Base-by-base conservation (phyloP, 2,329 filamentous ascomycete species). In the Blastomyces silverae region DNA sequence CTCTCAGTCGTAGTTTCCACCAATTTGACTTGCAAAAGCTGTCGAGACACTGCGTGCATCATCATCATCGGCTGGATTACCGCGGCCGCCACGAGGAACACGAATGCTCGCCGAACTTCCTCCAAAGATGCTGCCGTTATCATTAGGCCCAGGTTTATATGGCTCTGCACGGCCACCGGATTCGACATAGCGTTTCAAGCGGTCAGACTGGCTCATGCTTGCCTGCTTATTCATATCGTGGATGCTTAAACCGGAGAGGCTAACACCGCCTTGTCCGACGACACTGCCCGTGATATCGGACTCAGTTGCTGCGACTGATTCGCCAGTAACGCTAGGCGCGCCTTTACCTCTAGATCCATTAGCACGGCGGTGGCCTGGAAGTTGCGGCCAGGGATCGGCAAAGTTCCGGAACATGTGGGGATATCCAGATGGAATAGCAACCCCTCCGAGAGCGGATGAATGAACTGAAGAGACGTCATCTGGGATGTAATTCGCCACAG, bases 381-480 rank as follows among this genome's bases (percentile, higher is more conserved):
- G 83, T 15, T 89, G 85, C 39, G 94, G 94, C 94, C 94, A 99
- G 3, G 82, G 84, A 70, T 97, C 93, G 44, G 89, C 88, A 79
- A 99, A 97, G 75, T 89, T 90, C 64, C 91, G 92, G 78, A 99
- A 99, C 89, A 97, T 96, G 22, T 90, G 89, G 20, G 94, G 94
- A 75, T 93, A 97, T 31, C 91, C 90, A 59, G 88, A 87, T 63
- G 88, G 83, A 39, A 95, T 82, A n/a, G 88, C 89, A 46, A 90
- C 89, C 48, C 92, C 92, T 64, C 92, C 92, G 62, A 97, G 85
- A 0, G 92, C 88, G 56, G 92, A 96, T 59, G 92, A 92, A 77
- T 97, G 93, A 57, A 99, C 89, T 1, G 92, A 97, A 10, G 93
- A 97, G 52, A 96, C 92, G 76, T 99, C 94, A 72, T 99, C 94